phyloP scores from a whole-genome alignment of 2,329 filamentous ascomycete genomes.

The Teratosphaeria viscida region DNA sequence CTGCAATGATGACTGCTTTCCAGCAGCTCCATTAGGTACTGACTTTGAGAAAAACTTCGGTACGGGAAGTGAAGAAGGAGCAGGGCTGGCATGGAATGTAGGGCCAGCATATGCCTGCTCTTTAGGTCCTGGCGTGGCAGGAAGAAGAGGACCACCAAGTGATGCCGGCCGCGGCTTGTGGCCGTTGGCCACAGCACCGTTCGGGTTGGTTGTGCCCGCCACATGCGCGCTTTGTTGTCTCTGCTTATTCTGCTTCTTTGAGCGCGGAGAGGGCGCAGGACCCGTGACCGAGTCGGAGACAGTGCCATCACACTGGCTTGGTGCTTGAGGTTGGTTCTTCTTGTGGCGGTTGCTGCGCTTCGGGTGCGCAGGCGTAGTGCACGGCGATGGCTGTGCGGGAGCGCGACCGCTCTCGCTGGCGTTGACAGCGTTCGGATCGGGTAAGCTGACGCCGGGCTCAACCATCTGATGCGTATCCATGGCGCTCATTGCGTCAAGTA shows the following conservation, averaged over 20 bases:
- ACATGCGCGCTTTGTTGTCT: slow-evolving; percentile 9
- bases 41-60: slow-evolving; percentile 79
- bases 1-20: slow-evolving; percentile 29
- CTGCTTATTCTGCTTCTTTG: slow-evolving; percentile 13
- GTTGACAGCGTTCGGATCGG: background rate
- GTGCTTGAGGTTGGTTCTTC: slow-evolving; percentile 10
- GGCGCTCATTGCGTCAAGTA: background rate
- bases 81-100: slow-evolving; percentile 90
- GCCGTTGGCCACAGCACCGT: slow-evolving; percentile 10
- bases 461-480: background rate
- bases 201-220: slow-evolving; percentile 8
- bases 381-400: slow-evolving; percentile 9
- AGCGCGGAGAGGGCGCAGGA: slow-evolving; percentile 11
- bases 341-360: slow-evolving; percentile 24
- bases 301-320: slow-evolving; percentile 11
- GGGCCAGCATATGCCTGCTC: slow-evolving; percentile 70
- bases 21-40: slow-evolving; percentile 51
- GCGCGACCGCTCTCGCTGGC: background rate
- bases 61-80: slow-evolving; percentile 78
- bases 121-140: slow-evolving; percentile 35
- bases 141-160: slow-evolving; percentile 34
- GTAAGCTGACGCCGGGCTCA: background rate
- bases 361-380: slow-evolving; percentile 11
- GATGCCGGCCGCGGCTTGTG: slow-evolving; percentile 26
- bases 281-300: slow-evolving; percentile 18